Percentiles rank a stretch among this genome's conserved stretches.
Conservation (phyloP, 2,329 filamentous ascomycete species). For the Epichloe festucae region DNA sequence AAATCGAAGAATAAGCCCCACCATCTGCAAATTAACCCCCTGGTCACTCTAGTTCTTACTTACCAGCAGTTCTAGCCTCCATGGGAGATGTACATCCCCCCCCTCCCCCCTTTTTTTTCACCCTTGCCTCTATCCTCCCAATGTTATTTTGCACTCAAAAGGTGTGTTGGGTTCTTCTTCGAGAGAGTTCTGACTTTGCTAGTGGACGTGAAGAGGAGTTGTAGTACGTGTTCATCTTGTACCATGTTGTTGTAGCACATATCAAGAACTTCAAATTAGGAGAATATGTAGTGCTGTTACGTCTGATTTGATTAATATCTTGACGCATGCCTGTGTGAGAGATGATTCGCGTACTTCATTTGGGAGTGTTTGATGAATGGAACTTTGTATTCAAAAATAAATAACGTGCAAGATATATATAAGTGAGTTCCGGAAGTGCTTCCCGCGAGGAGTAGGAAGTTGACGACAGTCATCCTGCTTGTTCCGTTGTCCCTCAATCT, state of each 20-base stretch:
- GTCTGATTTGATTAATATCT: too few relatives aligned
- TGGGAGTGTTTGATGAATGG: background rate
- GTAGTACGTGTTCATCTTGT: background rate
- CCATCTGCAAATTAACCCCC: background rate
- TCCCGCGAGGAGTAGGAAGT: constrained; percentile 25
- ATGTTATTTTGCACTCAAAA: background rate
- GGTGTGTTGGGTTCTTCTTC: background rate
- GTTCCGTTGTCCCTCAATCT: constrained; percentile 47
- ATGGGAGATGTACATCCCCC: background rate
- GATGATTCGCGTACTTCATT: background rate
- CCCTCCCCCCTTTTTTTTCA: background rate
- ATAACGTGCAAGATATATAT: background rate
- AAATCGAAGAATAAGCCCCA: constrained; percentile 61
- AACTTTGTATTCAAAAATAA: constrained; percentile 1
- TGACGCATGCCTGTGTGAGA: too few relatives aligned
- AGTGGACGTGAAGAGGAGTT: background rate
- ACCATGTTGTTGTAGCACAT: constrained; percentile 3
- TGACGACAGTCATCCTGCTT: constrained; percentile 50
- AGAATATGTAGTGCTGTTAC: too few relatives aligned
- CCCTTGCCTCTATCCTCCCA: background rate
- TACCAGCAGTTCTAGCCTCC: constrained; percentile 2
- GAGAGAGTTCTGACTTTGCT: background rate
- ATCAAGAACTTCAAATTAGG: too few relatives aligned
- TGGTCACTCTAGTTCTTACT: background rate
- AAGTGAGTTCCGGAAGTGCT: constrained; percentile 10